Base-by-base conservation (phyloP, 306 rosid species). In the Rosa chinensis region DNA sequence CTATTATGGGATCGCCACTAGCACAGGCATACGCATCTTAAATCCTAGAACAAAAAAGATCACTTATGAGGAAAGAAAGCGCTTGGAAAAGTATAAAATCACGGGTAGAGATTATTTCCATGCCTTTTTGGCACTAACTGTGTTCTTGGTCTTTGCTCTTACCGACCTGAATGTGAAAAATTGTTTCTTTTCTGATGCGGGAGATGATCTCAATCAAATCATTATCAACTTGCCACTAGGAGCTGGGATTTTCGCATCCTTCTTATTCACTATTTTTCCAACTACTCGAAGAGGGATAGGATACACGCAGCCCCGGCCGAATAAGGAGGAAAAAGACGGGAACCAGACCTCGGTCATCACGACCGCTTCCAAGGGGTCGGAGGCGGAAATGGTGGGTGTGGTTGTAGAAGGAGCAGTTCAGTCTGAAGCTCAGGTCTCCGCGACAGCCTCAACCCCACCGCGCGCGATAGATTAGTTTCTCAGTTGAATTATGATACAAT, bases 201-300 rank as follows among this genome's bases (percentile, higher is more conserved):
- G 83, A 48, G 28, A 47, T 21, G 6, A 63, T 48, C 21, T 14
- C 75, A 14, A 70, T 72, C 42, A 21, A 16, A 9, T 87, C 49
- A 44, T 81, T 17, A 74, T 77, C 48, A 81, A 77, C 77, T 56
- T 89, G 77, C 91, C 91, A 0, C 70, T 84, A 13, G 80, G 67
- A 28, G 83, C 78, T 3, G 89, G 90, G n/a, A 48, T 81, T 50
- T 70, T 90, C 8, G 81, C 86, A 1, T 71, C 88, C 78, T 76
- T 79, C 45, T 76, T 90, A 3, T 90, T 90, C 80, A 78, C 87
- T 1, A 28, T 81, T 53, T 84, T 82, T 28, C 90, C 89, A 8
- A 86, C 87, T 50, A 81, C 80, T 17, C 78, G 94, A 2, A 85
- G 72, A 75, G 90, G 93, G 55, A 79, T 89, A 43, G 89, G 89